Base-by-base conservation (phyloP, 306 rosid species). In the Vigna hirtella region DNA sequence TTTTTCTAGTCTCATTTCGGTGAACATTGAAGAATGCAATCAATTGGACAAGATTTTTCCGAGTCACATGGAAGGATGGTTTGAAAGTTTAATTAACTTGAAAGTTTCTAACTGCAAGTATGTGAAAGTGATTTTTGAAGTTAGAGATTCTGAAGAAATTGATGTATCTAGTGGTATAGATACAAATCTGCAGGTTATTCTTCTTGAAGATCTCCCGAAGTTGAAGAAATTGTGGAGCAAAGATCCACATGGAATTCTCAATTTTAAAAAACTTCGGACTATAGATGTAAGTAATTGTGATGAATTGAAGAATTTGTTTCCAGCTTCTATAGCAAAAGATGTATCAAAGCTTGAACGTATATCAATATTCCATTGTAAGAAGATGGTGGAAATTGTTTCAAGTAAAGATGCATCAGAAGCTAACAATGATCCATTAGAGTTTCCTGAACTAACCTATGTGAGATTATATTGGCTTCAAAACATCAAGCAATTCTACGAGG, bases 81-180 rank as follows among this genome's bases (percentile, higher is more conserved):
- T 28, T 43, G 7, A 0, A 0, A 66, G n/a, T 7, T 64, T 80
- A 3, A 42, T 49, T 0, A 56, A 8, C 6, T 15, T 80, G 42
- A 12, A 18, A 43, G 38, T 80, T 43, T 2, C 0, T 7, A 0
- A 47, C 1, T 80, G 79, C 2, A 0, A 42, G 13, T 42, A 52
- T 30, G 70, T 80, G 61, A 43, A 53, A 80, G 68, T 17, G 67
- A 65, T 80, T 42, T 80, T 80, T 66, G 74, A 72, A 51, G 16
- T 64, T 16, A 7, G 8, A 15, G 15, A n/a, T 59, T 9, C 32
- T 14, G 30, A 32, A 9, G 7, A 59, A 38, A 17, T 0, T 0
- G 30, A 12, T 24, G n/a, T 3, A 55, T 36, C 1, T 15, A 11
- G 9, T 30, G 13, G 10, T 9, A 5, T 7, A 8, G 78, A 71